Percentiles rank a stretch among this genome's conserved stretches.
These are phyloP conservation scores for Fusarium heterosporum DNA, from an alignment of 2,329 filamentous ascomycete species.

Conservation along the genomic window DNA sequence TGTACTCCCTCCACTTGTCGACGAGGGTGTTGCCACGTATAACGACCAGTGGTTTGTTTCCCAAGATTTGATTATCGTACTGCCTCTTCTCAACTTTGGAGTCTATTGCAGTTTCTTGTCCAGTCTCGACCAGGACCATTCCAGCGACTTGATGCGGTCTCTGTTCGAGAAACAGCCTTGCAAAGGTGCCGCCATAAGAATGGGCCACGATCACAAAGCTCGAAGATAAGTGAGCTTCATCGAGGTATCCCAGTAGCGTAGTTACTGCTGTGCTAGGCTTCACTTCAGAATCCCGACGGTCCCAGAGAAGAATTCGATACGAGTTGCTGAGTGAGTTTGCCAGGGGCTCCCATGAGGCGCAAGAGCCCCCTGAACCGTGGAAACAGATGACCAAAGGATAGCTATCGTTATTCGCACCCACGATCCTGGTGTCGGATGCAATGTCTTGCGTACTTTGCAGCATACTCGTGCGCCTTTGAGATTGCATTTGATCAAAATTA, in stretches of 20 bases:
- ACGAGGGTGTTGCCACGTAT: constrained; percentile 39
- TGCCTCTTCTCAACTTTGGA: constrained; percentile 24
- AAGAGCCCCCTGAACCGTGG: constrained; percentile 40
- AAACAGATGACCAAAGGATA: constrained; percentile 37
- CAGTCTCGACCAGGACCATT: constrained; percentile 41
- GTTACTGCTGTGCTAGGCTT: constrained; percentile 2
- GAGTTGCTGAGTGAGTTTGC: constrained; percentile 5
- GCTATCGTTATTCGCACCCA: background rate
- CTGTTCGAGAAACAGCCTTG: constrained; percentile 30
- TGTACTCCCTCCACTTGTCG: constrained; percentile 32
- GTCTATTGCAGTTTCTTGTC: constrained; percentile 38
- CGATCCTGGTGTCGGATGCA: background rate
- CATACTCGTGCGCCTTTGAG: constrained; percentile 1
- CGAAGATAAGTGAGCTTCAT: accelerated
- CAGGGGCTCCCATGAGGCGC: constrained; percentile 30
- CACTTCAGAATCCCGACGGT: constrained; percentile 10
- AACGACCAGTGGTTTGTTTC: constrained; percentile 30
- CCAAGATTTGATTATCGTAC: constrained; percentile 23
- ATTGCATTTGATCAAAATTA: background rate
- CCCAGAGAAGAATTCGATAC: constrained; percentile 32
- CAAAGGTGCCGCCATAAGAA: constrained; percentile 40
- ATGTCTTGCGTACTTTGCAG: background rate
- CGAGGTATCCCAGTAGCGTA: constrained; percentile 4
- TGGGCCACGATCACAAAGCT: constrained; percentile 33
- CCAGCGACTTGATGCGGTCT: constrained; percentile 28